Evolutionary conservation across 2,329 filamentous ascomycete species (phyloP), one percentile per base, ranked within the genome.

Genomic region (Colletotrichum sp.): DNA sequence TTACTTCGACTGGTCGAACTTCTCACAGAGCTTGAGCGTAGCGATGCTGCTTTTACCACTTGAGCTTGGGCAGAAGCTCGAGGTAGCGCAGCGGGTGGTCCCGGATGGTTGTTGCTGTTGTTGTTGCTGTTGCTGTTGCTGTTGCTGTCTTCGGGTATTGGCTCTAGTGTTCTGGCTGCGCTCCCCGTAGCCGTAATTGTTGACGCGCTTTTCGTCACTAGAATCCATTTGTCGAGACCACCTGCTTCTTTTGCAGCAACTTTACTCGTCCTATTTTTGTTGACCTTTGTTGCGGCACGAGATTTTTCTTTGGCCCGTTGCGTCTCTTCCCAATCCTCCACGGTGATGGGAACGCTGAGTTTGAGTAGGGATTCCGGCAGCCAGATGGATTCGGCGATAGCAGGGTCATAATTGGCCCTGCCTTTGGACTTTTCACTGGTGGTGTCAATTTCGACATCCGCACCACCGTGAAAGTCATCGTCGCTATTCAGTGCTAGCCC

Each of bases 401-500:
- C 89, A 0, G 95, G 94, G 79, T 96, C 92, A 79, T 94, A 96
- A 1, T 83, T 77, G 69, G 87, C 88, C 48, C 78, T 85, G 25
- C 80, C 60, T 12, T 70, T 71, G 19, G 25, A 72, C 16, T 59
- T 63, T 16, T 70, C n/a, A 6, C 60, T 55, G 8, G 76, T 60
- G 16, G 65, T 75, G 15, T 78, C 72, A n/a, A 81, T 84, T 2
- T 78, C 74, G 3, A 77, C 76, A 6, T 79, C 79, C 81, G 83
- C 67, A 81, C 86, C 67, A 79, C 84, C 88, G 1, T 88, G 88
- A 16, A 91, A 86, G 12, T 94, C 93, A 48, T 94, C 92, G 69
- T 95, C 93, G 75, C 90, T 91, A 77, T 91, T 91, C n/a, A 92
- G 86, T 3, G 91, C 91, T 16, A 93, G 82, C 0, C 90, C 91